Evolutionary conservation across 169 alveolate genomes (phyloP).

Genomic region (Plasmodium gaboni): DNA sequence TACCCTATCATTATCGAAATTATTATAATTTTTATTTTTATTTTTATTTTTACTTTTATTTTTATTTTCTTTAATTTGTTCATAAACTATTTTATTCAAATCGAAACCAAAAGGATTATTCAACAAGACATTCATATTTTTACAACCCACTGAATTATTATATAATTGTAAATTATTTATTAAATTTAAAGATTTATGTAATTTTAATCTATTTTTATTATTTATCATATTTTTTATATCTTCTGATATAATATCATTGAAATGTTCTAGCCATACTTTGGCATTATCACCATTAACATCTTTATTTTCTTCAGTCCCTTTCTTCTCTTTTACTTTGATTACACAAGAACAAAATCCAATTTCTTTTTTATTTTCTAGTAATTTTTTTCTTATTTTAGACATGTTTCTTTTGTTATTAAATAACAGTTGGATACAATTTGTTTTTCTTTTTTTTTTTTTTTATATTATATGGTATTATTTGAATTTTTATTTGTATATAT

Average conservation of each 20-base stretch:
- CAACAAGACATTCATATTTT: conserved; percentile 15
- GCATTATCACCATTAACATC: conserved; percentile 10
- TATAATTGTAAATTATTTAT: conserved; percentile 45
- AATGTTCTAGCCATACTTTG: conserved; percentile 51
- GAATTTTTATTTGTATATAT: too few species aligned
- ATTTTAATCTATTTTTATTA: background rate
- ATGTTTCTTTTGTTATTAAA: conserved; percentile 1
- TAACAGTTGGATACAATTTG: too few species aligned
- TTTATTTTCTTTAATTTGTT: background rate
- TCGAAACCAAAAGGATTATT: conserved; percentile 60
- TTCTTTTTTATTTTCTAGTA: conserved; percentile 40
- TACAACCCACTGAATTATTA: conserved; percentile 2
- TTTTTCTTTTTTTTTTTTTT: background rate
- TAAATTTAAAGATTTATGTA: conserved; percentile 16
- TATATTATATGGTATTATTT: background rate
- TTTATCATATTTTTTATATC: conserved; percentile 18
- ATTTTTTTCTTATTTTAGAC: conserved; percentile 28
- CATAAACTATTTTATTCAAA: background rate
- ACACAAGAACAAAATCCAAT: conserved; percentile 53
- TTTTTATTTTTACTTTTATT: background rate
- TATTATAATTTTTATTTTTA: background rate
- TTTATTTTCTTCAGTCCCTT: background rate
- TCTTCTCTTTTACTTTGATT: conserved; percentile 20
- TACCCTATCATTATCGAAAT: background rate
- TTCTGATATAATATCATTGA: conserved; percentile 46